Evolutionary conservation across 106 monocot genomes (phyloP).

Genomic region (Alisma plantagoaquatica): DNA sequence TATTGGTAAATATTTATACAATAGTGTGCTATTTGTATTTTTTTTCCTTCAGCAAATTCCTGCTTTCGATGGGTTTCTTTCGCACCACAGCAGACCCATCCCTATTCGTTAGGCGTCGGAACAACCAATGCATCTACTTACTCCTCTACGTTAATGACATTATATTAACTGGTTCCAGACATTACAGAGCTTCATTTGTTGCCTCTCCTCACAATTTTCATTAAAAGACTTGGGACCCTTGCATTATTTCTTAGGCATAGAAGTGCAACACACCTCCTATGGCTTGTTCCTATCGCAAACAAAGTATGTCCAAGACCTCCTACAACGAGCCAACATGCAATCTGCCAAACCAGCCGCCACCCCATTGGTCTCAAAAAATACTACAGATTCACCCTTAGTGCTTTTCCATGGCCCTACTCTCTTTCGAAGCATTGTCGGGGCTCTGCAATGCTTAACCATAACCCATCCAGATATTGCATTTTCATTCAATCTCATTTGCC

Average conservation of each 20-base stretch:
- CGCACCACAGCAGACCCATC: background rate
- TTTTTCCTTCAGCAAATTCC: background rate
- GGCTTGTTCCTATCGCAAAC: background rate
- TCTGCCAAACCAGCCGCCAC: background rate
- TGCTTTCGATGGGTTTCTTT: background rate
- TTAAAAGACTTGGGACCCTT: background rate
- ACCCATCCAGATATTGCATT: background rate
- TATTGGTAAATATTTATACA: too few relatives aligned
- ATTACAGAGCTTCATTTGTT: background rate
- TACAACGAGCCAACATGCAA: background rate
- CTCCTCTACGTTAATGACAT: conserved; percentile 1
- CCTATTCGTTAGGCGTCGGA: background rate
- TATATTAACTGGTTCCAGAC: background rate
- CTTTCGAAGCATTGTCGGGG: background rate
- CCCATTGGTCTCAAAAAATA: background rate
- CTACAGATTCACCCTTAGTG: background rate
- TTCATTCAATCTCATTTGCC: background rate
- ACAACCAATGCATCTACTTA: background rate
- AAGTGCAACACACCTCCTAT: background rate
- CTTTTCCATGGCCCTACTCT: background rate
- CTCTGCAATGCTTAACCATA: background rate
- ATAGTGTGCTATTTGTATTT: too few relatives aligned
- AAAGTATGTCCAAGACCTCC: background rate
- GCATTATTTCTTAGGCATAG: background rate
- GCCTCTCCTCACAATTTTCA: background rate